Conservation (phyloP, 2,329 filamentous ascomycete species). For the Diplocarpon rosae region DNA sequence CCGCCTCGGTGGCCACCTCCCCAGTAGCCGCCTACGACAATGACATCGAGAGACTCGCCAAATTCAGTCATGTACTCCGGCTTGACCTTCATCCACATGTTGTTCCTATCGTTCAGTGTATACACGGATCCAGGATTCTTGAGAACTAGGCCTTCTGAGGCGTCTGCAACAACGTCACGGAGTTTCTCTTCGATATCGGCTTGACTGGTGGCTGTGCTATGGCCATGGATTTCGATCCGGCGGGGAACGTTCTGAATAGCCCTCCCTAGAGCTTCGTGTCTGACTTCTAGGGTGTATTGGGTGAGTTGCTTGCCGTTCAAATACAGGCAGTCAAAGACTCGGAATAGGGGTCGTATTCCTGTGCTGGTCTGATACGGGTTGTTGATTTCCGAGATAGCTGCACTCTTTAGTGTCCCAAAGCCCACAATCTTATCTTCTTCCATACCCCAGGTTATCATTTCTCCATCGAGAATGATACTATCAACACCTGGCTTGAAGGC, state of each 20-base stretch:
- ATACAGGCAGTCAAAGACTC: constrained; percentile 84
- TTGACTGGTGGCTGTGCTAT: constrained; percentile 52
- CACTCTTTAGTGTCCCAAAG: constrained; percentile 90
- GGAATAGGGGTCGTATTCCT: constrained; percentile 65
- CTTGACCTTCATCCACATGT: constrained; percentile 98
- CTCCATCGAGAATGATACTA: constrained; percentile 86
- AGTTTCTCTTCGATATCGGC: constrained; percentile 70
- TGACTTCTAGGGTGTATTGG: constrained; percentile 71
- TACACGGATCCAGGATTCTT: constrained; percentile 90
- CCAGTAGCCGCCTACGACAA: constrained; percentile 87
- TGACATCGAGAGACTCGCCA: constrained; percentile 81
- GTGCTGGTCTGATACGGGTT: constrained; percentile 47
- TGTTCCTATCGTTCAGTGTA: constrained; percentile 76
- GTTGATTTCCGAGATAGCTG: constrained; percentile 67
- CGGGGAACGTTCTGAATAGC: constrained; percentile 61
- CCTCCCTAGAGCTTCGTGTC: constrained; percentile 61
- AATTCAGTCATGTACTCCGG: constrained; percentile 97
- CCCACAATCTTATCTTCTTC: constrained; percentile 71
- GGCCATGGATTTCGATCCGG: constrained; percentile 72
- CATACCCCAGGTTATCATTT: constrained; percentile 98
- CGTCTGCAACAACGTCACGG: constrained; percentile 72
- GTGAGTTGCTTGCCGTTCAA: constrained; percentile 75
- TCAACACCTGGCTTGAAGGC: constrained; percentile 70
- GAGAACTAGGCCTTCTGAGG: constrained; percentile 81
- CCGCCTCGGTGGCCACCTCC: constrained; percentile 80